Evolutionary conservation across 306 rosid genomes (phyloP).

Genomic region (Ormosia semicastrata): DNA sequence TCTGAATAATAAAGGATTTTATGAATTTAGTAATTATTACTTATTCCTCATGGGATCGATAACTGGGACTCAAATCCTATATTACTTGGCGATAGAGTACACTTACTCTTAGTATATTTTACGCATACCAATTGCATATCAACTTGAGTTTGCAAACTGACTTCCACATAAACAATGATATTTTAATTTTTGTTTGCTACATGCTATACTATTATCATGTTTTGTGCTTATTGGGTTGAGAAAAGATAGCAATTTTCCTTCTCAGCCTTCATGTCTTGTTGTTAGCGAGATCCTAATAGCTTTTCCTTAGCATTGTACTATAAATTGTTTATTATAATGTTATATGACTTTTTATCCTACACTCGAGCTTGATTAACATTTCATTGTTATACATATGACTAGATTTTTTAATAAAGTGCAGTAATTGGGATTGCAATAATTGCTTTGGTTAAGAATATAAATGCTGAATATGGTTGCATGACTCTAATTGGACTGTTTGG

Average conservation of each 20-base stretch:
- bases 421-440: too few relatives aligned
- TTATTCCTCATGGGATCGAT: too few relatives aligned
- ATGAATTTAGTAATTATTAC: too few relatives aligned
- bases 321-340: background rate
- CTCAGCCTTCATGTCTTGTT: constrained; percentile 28
- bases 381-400: background rate
- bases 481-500: too few relatives aligned
- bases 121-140: too few relatives aligned
- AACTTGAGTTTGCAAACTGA: constrained; percentile 3
- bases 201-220: constrained; percentile 6
- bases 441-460: too few relatives aligned
- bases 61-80: too few relatives aligned
- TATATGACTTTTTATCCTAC: background rate
- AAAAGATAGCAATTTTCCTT: constrained; percentile 58
- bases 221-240: constrained; percentile 24
- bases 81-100: too few relatives aligned
- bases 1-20: too few relatives aligned
- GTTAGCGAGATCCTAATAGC: constrained; percentile 11
- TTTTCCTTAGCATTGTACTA: background rate
- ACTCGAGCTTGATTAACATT: background rate
- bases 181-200: constrained; percentile 2
- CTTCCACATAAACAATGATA: background rate
- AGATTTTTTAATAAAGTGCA: too few relatives aligned
- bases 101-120: too few relatives aligned
- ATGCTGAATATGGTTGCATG: too few relatives aligned